phyloP scores from a whole-genome alignment of 2,329 filamentous ascomycete genomes.

The Cercospora sesami region DNA sequence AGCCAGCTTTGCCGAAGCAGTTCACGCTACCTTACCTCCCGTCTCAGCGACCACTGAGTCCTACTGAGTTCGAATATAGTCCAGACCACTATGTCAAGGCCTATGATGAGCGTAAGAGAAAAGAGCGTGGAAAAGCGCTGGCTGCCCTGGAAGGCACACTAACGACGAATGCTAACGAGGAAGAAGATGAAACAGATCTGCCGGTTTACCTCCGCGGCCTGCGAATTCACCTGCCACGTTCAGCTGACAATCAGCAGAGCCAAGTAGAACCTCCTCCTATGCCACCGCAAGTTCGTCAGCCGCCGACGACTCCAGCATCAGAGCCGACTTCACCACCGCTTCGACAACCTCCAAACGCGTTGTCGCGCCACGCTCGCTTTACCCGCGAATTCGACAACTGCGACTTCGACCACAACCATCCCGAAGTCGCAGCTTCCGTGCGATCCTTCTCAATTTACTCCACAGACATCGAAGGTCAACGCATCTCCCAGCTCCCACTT shows the following conservation, averaged over 20 bases:
- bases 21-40: not conserved
- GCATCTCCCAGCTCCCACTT: not conserved
- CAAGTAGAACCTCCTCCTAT: not conserved
- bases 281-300: not conserved
- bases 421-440: not conserved
- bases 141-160: not conserved
- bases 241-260: not conserved
- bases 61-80: not conserved
- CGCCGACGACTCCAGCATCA: not conserved
- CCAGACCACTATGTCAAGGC: not conserved
- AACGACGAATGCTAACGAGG: not conserved
- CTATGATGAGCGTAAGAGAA: constrained; percentile 1
- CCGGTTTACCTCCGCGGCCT: not conserved
- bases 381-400: not conserved
- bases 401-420: not conserved
- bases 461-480: not conserved
- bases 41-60: not conserved
- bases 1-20: not conserved
- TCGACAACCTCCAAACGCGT: not conserved
- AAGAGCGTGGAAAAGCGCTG: not conserved
- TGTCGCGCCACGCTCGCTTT: not conserved
- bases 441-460: not conserved
- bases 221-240: not conserved
- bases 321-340: not conserved
- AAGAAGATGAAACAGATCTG: not conserved